A percentile compares a stretch with the other conserved stretches of the same genome.
These are phyloP conservation scores for Saccharomycopsis schoenii DNA, from an alignment of 805 yeast genomes.

Conservation along the genomic window DNA sequence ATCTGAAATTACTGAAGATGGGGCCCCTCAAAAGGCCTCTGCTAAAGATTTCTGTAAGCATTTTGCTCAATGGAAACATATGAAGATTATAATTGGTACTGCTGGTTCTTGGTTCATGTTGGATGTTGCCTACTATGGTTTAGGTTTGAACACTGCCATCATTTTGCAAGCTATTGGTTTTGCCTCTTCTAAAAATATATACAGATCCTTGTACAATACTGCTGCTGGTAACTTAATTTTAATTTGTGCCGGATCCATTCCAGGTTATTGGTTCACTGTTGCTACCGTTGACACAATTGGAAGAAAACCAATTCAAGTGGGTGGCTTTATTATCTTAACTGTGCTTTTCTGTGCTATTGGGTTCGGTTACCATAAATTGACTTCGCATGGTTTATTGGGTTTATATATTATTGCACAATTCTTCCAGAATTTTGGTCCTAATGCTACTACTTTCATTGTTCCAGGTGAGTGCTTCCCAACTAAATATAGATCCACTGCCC, in stretches of 20 bases:
- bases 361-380: slow-evolving; percentile 66
- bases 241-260: slow-evolving; percentile 83
- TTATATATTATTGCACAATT: slow-evolving; percentile 74
- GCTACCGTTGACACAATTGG: slow-evolving; percentile 63
- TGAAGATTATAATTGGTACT: slow-evolving; percentile 76
- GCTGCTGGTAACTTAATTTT: slow-evolving; percentile 90
- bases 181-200: slow-evolving; percentile 62
- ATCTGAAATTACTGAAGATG: neutral
- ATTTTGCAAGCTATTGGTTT: slow-evolving; percentile 79
- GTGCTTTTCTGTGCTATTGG: slow-evolving; percentile 70
- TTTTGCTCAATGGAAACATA: slow-evolving; percentile 79
- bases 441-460: slow-evolving; percentile 80
- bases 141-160: slow-evolving; percentile 70
- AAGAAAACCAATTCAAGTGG: slow-evolving; percentile 68
- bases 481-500: slow-evolving; percentile 91
- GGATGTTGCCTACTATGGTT: slow-evolving; percentile 87
- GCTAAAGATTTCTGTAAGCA: slow-evolving; percentile 61
- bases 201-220: slow-evolving; percentile 58
- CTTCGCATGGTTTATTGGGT: slow-evolving; percentile 60
- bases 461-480: slow-evolving; percentile 94
- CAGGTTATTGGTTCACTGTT: slow-evolving; percentile 60
- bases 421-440: slow-evolving; percentile 89
- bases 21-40: slow-evolving; percentile 69
- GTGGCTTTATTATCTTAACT: slow-evolving; percentile 67
- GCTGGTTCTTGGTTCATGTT: slow-evolving; percentile 87